phyloP scores from a whole-genome alignment of 345 rosid genomes.

The Acer campestre region DNA sequence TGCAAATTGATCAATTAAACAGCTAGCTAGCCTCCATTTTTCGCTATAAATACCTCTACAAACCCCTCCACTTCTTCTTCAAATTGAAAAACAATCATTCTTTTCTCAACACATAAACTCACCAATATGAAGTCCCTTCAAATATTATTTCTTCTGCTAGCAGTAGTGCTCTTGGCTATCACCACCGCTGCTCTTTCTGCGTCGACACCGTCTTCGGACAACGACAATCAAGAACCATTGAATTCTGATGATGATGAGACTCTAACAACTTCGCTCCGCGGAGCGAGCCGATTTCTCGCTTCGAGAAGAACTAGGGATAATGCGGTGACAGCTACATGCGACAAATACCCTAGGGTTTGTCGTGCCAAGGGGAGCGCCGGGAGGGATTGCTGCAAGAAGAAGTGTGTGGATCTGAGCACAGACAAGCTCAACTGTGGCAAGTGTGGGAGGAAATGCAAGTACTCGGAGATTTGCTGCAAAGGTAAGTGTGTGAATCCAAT shows the following conservation, averaged over 20 bases:
- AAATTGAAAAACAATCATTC: neutral
- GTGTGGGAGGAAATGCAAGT: constrained; percentile 60
- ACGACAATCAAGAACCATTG: neutral
- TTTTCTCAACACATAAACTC: no score
- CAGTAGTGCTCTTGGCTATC: constrained; percentile 13
- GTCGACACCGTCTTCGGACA: neutral
- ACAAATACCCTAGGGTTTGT: constrained; percentile 49
- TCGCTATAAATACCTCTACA: constrained; percentile 20
- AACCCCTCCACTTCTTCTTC: constrained; percentile 1
- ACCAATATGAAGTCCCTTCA: constrained; percentile 16
- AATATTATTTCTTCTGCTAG: constrained; percentile 1
- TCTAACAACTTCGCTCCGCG: constrained; percentile 17
- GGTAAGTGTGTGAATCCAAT: constrained; percentile 62
- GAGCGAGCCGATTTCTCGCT: constrained; percentile 26
- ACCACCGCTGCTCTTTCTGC: constrained; percentile 15
- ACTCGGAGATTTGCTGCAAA: constrained; percentile 53
- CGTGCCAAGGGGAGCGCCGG: constrained; percentile 53
- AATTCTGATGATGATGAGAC: neutral
- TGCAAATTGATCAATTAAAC: no score
- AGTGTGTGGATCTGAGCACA: constrained; percentile 44
- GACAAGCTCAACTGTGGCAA: constrained; percentile 50
- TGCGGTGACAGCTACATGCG: constrained; percentile 33
- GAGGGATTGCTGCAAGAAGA: constrained; percentile 59
- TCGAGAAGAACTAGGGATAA: neutral
- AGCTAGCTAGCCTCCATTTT: neutral